These are phyloP conservation scores for Trametes meyenii DNA, from an alignment of 768 basidiomycete genomes.

Conservation along the genomic window DNA sequence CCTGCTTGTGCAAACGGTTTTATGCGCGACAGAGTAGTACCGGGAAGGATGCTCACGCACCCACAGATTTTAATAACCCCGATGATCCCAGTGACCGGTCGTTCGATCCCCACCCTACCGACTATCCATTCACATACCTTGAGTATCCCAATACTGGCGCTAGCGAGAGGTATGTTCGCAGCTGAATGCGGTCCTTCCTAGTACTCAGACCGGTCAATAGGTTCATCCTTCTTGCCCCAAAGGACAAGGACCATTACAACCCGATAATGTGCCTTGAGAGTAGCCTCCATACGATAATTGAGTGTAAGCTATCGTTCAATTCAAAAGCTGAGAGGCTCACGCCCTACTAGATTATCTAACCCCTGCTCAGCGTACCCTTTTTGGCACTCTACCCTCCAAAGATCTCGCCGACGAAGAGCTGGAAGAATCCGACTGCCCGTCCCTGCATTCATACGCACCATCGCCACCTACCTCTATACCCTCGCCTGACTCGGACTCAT, in stretches of 20 bases:
- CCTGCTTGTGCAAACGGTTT: no score
- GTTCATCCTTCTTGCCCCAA: slow-evolving; percentile 77
- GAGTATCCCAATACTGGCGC: slow-evolving; percentile 79
- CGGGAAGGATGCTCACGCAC: slow-evolving; percentile 2
- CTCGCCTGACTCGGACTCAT: slow-evolving; percentile 40
- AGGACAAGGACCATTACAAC: slow-evolving; percentile 86
- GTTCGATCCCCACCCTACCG: slow-evolving; percentile 60
- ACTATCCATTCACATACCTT: slow-evolving; percentile 68
- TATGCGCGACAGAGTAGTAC: no score
- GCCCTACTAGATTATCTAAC: slow-evolving; percentile 61
- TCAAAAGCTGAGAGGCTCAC: not conserved
- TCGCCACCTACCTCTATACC: slow-evolving; percentile 32
- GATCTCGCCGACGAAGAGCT: slow-evolving; percentile 28
- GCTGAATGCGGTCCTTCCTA: not conserved
- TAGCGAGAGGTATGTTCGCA: slow-evolving; percentile 57
- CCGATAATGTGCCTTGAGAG: slow-evolving; percentile 80
- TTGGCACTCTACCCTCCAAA: slow-evolving; percentile 64
- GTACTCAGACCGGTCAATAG: slow-evolving; percentile 38
- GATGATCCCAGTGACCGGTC: slow-evolving; percentile 61
- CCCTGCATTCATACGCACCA: slow-evolving; percentile 9
- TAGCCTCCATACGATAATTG: slow-evolving; percentile 70
- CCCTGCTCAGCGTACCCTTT: slow-evolving; percentile 61
- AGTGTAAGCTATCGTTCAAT: slow-evolving; percentile 47
- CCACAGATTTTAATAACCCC: slow-evolving; percentile 72
- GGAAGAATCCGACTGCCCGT: slow-evolving; percentile 16